A percentile compares a stretch with the other conserved stretches of the same genome.
Conservation (phyloP, 306 rosid genomes). For the Senna tora region DNA sequence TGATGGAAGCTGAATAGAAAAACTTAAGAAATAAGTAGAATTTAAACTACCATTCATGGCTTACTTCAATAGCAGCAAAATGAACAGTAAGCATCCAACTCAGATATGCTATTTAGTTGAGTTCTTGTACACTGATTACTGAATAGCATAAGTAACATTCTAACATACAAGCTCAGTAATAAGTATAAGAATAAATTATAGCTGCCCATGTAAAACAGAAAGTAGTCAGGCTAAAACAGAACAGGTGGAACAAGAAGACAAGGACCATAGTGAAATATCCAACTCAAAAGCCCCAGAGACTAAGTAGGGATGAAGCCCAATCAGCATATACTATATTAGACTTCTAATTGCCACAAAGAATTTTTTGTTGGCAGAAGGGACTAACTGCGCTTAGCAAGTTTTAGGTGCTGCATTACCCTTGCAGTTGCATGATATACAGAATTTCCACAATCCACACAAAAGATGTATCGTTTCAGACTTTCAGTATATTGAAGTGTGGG, state of each 20-base stretch:
- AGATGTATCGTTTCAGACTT: background rate
- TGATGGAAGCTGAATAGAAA: slow-evolving; percentile 85
- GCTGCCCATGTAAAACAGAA: background rate
- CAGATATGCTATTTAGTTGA: slow-evolving; percentile 10
- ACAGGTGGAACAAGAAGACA: background rate
- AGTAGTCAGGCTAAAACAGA: background rate
- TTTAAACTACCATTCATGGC: slow-evolving; percentile 31
- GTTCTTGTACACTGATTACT: background rate
- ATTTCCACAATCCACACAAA: background rate
- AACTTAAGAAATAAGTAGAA: slow-evolving; percentile 32
- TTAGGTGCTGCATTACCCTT: background rate
- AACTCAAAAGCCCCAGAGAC: slow-evolving; percentile 8
- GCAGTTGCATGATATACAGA: background rate
- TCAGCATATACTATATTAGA: background rate
- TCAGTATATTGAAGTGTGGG: background rate
- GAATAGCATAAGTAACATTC: slow-evolving; percentile 1
- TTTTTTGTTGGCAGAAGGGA: background rate
- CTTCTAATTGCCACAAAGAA: background rate
- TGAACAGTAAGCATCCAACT: slow-evolving; percentile 17
- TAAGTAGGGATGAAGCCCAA: slow-evolving; percentile 18
- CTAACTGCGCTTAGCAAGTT: background rate
- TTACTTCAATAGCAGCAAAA: slow-evolving; percentile 16
- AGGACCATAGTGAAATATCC: slow-evolving; percentile 13
- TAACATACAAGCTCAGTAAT: no score
- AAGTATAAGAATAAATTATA: slow-evolving; percentile 1